Conservation (phyloP, 352 stramenopile species). For the Discostella stelligera region DNA sequence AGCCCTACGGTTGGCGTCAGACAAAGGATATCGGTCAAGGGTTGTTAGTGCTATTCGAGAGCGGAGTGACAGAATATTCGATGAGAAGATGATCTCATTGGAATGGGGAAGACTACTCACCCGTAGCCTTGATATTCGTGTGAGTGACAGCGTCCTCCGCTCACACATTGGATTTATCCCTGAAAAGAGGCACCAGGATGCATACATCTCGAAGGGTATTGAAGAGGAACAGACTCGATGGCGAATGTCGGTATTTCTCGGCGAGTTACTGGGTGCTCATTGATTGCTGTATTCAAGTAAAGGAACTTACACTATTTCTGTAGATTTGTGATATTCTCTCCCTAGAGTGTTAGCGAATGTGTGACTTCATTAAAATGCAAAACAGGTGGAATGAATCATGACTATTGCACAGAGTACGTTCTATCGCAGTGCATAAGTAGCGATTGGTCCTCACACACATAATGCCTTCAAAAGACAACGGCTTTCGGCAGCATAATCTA, state of each 20-base stretch:
- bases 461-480: constrained; percentile 89
- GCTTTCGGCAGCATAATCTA: constrained; percentile 92
- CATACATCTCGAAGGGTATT: constrained; percentile 17
- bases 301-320: too few species aligned
- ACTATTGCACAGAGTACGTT: too few species aligned
- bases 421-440: too few species aligned
- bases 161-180: constrained; percentile 15
- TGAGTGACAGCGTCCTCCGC: constrained; percentile 16
- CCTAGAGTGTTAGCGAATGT: too few species aligned
- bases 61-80: constrained; percentile 23
- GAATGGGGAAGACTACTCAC: constrained; percentile 47
- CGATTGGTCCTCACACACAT: constrained; percentile 1
- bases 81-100: constrained; percentile 38
- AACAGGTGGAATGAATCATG: too few species aligned
- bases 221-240: constrained; percentile 36
- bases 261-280: neutral
- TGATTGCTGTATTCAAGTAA: too few species aligned
- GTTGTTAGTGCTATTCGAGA: constrained; percentile 33
- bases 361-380: too few species aligned
- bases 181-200: constrained; percentile 23
- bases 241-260: constrained; percentile 26
- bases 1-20: constrained; percentile 35
- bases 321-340: too few species aligned
- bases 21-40: constrained; percentile 26
- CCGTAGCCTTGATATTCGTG: constrained; percentile 22